These are phyloP conservation scores for Phytopythium ostracodes DNA, from an alignment of 352 stramenopile species.

Conservation along the genomic window DNA sequence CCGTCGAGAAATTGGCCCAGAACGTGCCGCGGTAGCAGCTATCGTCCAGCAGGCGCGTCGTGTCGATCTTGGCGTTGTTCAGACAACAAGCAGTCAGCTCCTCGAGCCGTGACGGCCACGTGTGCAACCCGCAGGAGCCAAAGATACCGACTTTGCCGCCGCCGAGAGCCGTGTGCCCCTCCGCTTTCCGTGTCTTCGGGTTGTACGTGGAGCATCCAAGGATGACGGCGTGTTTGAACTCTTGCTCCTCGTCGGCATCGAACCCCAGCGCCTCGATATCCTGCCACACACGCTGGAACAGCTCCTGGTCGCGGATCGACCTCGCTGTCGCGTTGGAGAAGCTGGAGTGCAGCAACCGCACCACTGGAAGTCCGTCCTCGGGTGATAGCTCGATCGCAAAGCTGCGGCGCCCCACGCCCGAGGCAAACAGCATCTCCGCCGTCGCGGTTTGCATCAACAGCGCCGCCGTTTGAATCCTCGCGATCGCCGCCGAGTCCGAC, in stretches of 20 bases:
- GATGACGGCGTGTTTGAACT: slow-evolving; percentile 71
- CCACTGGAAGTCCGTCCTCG: slow-evolving; percentile 43
- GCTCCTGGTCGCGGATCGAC: slow-evolving; percentile 49
- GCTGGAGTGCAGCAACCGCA: slow-evolving; percentile 45
- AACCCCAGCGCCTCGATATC: slow-evolving; percentile 41
- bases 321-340: slow-evolving; percentile 51
- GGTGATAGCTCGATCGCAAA: slow-evolving; percentile 60
- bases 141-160: slow-evolving; percentile 58
- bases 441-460: slow-evolving; percentile 52
- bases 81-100: slow-evolving; percentile 50
- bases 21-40: slow-evolving; percentile 52
- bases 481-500: slow-evolving; percentile 42
- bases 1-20: slow-evolving; percentile 64
- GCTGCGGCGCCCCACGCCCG: slow-evolving; percentile 35
- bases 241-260: slow-evolving; percentile 21
- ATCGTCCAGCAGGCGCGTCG: slow-evolving; percentile 45
- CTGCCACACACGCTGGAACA: slow-evolving; percentile 45
- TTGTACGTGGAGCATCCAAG: slow-evolving; percentile 67
- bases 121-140: slow-evolving; percentile 61
- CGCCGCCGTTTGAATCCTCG: slow-evolving; percentile 51
- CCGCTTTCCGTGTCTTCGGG: slow-evolving; percentile 31
- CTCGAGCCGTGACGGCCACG: slow-evolving; percentile 44
- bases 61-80: slow-evolving; percentile 55
- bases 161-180: slow-evolving; percentile 58
- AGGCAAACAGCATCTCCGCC: slow-evolving; percentile 45